Base-by-base conservation (phyloP, 2,329 filamentous ascomycete species). In the Cytospora piceicola region DNA sequence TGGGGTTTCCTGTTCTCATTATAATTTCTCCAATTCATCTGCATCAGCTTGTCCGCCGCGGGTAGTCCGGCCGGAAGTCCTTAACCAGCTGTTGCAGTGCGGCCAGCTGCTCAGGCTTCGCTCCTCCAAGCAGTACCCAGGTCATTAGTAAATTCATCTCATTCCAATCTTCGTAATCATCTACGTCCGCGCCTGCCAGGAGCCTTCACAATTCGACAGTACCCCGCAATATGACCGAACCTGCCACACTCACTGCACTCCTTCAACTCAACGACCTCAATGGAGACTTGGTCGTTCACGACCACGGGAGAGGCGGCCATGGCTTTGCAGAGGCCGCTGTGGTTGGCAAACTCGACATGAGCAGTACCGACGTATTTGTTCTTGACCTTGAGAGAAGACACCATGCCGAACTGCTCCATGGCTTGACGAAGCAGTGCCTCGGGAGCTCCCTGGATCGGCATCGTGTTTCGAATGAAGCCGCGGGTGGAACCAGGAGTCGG, bases 341-440 rank as follows among this genome's bases (percentile, higher is more conserved):
- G 32, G 15, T 52, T 8, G 5, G 7, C 4, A 15, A 58, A 63
- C 11, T 58, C 15, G 17, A 54, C 29, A 2, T 58, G 24, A 12
- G 58, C 59, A 30, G 8, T 36, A 20, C 42, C 54, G n/a, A 6
- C 32, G 17, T 9, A 20, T 32, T 55, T 49, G 17, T 58, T 32
- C 14, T 11, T 49, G 24, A 54, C 22, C 15, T n/a, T 58, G 22
- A 65, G 49, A n/a, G 42, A 61, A 15, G 8, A 22, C 20, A 62
- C 63, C 5, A 22, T n/a, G 7, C 63, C 58, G 14, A 61, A 65
- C 12, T 32, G 17, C 63, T 65, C 58, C 53, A 65, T 62, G 9
- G 39, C 53, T n/a, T 36, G 53, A 51, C 63, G 27, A 7, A 65
- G 46, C n/a, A 22, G 22, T 4, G 24, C 24, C 24, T 20, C 6